Base-by-base conservation (phyloP, 257 asterid species). In the Datura wrightii region DNA sequence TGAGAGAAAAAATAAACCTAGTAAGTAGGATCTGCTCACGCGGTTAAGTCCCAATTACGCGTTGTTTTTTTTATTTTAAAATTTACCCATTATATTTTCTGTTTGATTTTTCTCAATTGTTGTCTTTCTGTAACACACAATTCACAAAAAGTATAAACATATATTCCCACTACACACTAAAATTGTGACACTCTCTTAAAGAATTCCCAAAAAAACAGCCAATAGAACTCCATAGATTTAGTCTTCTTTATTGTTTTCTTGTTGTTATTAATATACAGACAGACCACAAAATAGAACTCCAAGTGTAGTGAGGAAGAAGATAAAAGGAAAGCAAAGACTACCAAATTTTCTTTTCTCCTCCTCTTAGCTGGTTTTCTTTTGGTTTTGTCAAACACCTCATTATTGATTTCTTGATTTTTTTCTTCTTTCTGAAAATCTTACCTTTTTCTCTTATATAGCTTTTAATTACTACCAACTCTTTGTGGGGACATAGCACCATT, bases 21-120 rank as follows among this genome's bases (percentile, higher is more conserved):
- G 66, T 48, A 16, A 60, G 19, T 72, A 63, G 83, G 67, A 74
- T 50, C 80, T 82, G 48, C 24, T 80, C 74, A 58, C 85, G 85
- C 87, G 85, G 85, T 69, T 65, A 16, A 7, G 69, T 18, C 8
- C 56, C 39, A 1, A 1, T 41, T 7, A 3, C 41, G 3, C 69
- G 52, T 52, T 53, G 46, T 1, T 4, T 48, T 58, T 39, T 34
- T 3, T 6, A 1, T 58, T 34, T 39, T 34, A 1, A 6, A 1
- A 50, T 9, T 65, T 36, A 36, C 34, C 41, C 44, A 19, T 34
- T 52, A 50, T 34, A 24, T 60, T 48, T 13, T 53, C 16, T 34
- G 41, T 84, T 80, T 34, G 2, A 79, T 71, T 85, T 24, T 80
- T 56, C 66, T 34, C 13, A n/a, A 44, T 37, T 31, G 15, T 53